Base-by-base conservation (phyloP, 2,329 filamentous ascomycete genomes). In the Ophiostoma fasciatum region DNA sequence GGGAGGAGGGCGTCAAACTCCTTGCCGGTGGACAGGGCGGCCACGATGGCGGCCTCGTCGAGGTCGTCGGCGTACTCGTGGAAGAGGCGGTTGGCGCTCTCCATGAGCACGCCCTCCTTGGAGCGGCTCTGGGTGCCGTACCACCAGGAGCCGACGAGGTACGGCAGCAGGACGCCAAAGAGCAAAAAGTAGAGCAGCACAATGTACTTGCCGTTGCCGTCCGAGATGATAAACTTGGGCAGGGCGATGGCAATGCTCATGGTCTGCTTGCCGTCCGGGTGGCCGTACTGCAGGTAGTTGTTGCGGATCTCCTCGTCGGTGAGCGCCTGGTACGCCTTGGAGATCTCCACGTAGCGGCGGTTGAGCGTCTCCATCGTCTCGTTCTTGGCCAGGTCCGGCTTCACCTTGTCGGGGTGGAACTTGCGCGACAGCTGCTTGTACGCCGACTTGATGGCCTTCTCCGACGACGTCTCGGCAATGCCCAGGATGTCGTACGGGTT, bases 231-330 rank as follows among this genome's bases (percentile, higher is more conserved):
- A 59, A 90, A 83, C 55, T 90, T 80, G 31, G 90, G 90, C 31
- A 98, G 70, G 31, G 88, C 90, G 46, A 98, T 98, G 45, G 90
- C 88, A 52, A 98, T 96, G 61, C 85, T 94, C 60, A 87, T 90
- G 56, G 85, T 88, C 62, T 98, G 90, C 68, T 94, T 96, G 53
- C 90, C 90, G 55, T 98, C 90, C 7, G 90, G 90, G 57, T 98
- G 85, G 38, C 90, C 90, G 51, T 81, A 98, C 57, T 93, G 82
- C 36, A 94, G 77, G 59, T 82, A 98, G 64, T 98, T 98, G 61
- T 93, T 93, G 52, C 90, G 82, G 42, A 96, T 72, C 28, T 96
- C 90, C 60, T 98, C 92, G 53, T 98, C 90, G 5, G 92, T 98
- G 33, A 98, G 71, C 4, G 90, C 81, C 61, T 98, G 94, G 70